phyloP scores from a whole-genome alignment of 768 basidiomycete species.

The Termitomyces sp. region DNA sequence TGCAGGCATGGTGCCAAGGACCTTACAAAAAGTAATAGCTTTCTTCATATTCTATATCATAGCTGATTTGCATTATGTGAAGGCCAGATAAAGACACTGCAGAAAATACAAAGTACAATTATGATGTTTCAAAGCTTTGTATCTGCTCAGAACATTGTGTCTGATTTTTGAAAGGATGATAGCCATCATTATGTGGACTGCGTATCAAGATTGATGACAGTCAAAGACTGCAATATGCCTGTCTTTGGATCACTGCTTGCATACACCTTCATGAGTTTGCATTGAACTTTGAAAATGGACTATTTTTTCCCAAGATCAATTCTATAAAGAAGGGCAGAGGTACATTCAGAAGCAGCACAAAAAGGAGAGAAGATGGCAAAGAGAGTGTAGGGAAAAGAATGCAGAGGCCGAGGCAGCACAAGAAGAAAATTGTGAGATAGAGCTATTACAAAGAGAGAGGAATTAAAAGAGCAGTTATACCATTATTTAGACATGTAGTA shows the following conservation, averaged over 20 bases:
- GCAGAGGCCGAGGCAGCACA: neutral
- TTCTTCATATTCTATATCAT: too few relatives aligned
- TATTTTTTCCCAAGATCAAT: neutral
- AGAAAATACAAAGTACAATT: slow-evolving; percentile 20
- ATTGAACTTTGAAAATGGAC: neutral
- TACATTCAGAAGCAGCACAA: neutral
- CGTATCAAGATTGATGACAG: slow-evolving; percentile 19
- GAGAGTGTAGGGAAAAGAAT: neutral
- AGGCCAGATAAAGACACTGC: slow-evolving; percentile 16
- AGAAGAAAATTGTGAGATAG: slow-evolving; percentile 9
- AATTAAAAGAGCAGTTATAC: slow-evolving; percentile 15
- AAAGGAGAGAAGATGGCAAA: neutral
- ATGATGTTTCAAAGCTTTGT: slow-evolving; percentile 23
- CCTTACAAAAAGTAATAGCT: slow-evolving; percentile 19
- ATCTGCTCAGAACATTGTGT: slow-evolving; percentile 29
- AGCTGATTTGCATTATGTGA: neutral
- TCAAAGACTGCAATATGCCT: slow-evolving; percentile 14
- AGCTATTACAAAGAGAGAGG: slow-evolving; percentile 14
- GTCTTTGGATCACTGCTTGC: slow-evolving; percentile 26
- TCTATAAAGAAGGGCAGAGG: neutral
- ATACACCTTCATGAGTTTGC: slow-evolving; percentile 28
- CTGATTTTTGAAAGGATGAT: slow-evolving; percentile 28
- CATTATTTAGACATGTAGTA: neutral
- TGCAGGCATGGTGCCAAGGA: neutral
- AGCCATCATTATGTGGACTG: slow-evolving; percentile 22